Evolutionary conservation across 2,329 filamentous ascomycete genomes (phyloP).

Genomic region (Colletotrichum sidae): DNA sequence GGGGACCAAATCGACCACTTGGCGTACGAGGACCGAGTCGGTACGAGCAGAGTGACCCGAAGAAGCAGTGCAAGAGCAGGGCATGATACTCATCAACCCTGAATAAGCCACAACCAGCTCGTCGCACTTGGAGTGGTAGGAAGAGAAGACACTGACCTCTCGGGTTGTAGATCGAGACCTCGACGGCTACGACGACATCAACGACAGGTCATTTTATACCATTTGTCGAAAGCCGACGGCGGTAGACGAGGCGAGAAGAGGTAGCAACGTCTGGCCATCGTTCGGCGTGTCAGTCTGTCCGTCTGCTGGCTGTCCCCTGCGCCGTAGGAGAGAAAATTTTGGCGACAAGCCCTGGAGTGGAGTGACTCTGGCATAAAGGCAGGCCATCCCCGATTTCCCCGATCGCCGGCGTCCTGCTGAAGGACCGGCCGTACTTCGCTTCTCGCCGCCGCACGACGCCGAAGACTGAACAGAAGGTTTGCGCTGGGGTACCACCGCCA

Average conservation of each 20-base stretch:
- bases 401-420: conserved; percentile 21
- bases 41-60: conserved; percentile 23
- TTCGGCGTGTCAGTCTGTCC: conserved; percentile 8
- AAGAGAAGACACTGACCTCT: conserved; percentile 19
- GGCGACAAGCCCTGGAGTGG: conserved; percentile 36
- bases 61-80: not conserved
- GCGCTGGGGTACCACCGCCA: conserved; percentile 10
- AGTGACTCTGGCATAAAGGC: conserved; percentile 32
- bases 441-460: conserved; percentile 25
- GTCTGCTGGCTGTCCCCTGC: conserved; percentile 13
- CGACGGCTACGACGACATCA: conserved; percentile 8
- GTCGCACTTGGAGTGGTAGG: conserved; percentile 18
- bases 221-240: not conserved
- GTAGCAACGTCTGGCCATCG: conserved; percentile 14
- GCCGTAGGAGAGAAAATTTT: conserved; percentile 22
- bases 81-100: conserved; percentile 2
- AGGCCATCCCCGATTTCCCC: conserved; percentile 28
- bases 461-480: not conserved
- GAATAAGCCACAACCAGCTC: conserved; percentile 20
- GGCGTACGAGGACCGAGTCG: not conserved
- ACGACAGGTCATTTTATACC: conserved; percentile 29
- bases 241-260: conserved; percentile 13
- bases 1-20: not conserved
- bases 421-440: conserved; percentile 19
- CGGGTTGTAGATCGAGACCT: conserved; percentile 30